Conservation (phyloP, 2,329 filamentous ascomycete species). For the Anthostomella pinea region DNA sequence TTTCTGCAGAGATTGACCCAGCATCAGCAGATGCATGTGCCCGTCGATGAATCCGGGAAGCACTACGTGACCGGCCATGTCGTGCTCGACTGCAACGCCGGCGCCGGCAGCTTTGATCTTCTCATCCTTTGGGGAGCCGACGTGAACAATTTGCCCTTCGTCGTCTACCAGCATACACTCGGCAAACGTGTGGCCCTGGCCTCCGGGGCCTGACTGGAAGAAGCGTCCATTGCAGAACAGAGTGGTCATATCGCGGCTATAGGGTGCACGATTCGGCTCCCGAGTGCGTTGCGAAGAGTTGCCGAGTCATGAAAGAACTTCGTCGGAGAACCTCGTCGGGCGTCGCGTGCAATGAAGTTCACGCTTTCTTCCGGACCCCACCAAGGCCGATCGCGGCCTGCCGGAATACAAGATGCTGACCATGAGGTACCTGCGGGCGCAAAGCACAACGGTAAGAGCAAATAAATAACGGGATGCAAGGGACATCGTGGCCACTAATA, state of each 20-base stretch:
- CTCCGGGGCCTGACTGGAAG: slow-evolving; percentile 44
- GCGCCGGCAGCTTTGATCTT: slow-evolving; percentile 28
- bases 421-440: too few species aligned
- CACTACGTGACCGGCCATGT: slow-evolving; percentile 41
- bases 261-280: background rate
- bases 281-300: background rate
- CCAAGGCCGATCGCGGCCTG: slow-evolving; percentile 16
- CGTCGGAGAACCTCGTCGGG: too few species aligned
- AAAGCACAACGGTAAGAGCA: too few species aligned
- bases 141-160: slow-evolving; percentile 33
- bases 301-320: too few species aligned
- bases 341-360: too few species aligned
- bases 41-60: slow-evolving; percentile 57
- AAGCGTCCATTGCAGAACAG: slow-evolving; percentile 60
- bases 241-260: slow-evolving; percentile 38
- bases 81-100: slow-evolving; percentile 23
- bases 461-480: too few species aligned
- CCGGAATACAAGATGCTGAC: slow-evolving; percentile 5
- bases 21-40: slow-evolving; percentile 55
- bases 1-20: slow-evolving; percentile 53
- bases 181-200: slow-evolving; percentile 32
- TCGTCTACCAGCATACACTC: slow-evolving; percentile 36
- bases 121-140: slow-evolving; percentile 34
- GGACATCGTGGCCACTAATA: too few species aligned
- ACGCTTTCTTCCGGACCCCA: slow-evolving; percentile 10